Evolutionary conservation across 305 asterid species (phyloP).

Genomic region (Fraxinus nigra): DNA sequence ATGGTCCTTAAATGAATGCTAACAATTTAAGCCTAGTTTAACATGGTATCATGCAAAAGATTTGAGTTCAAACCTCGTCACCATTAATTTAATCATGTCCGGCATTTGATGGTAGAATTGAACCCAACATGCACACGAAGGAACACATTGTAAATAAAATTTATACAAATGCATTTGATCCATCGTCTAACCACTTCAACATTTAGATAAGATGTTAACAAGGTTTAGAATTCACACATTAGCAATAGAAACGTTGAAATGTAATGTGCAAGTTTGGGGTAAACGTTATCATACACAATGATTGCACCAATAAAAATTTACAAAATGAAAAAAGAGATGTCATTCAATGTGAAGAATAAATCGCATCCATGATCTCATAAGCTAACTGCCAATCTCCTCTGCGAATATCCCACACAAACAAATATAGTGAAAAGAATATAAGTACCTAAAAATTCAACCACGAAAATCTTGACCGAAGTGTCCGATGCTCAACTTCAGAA

Average conservation of each 20-base stretch:
- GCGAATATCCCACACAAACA: neutral
- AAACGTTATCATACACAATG: neutral
- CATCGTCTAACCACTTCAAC: too few relatives aligned
- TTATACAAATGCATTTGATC: too few relatives aligned
- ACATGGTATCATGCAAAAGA: too few relatives aligned
- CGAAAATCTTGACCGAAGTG: neutral
- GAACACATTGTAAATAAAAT: too few relatives aligned
- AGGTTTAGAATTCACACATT: neutral
- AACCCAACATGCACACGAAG: too few relatives aligned
- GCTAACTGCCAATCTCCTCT: neutral
- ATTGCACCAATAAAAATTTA: neutral
- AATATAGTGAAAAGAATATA: constrained; percentile 13
- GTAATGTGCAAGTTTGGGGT: neutral
- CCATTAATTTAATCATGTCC: too few relatives aligned
- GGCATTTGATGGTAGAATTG: too few relatives aligned
- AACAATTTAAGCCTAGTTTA: too few relatives aligned
- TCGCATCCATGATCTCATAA: neutral
- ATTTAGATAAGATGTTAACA: too few relatives aligned
- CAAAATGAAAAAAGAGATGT: neutral
- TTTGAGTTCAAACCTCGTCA: too few relatives aligned
- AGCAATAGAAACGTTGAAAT: neutral
- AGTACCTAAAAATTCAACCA: constrained; percentile 18
- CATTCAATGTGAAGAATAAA: neutral
- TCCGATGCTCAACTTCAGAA: neutral
- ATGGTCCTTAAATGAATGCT: too few relatives aligned